Base-by-base conservation (phyloP, 441 rosid genomes). In the Populus trichocarpa region DNA sequence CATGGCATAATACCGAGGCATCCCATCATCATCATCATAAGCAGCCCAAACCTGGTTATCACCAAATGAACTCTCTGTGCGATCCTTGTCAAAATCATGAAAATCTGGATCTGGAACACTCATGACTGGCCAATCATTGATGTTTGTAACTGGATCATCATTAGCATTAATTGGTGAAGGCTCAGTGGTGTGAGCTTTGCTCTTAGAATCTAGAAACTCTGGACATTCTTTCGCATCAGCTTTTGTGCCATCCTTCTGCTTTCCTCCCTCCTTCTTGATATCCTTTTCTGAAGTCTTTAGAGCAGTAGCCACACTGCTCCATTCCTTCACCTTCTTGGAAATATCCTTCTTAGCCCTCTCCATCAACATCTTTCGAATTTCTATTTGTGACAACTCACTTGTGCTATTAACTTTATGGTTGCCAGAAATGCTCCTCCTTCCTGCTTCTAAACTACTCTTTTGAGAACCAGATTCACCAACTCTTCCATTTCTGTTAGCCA, bases 31-130 rank as follows among this genome's bases (percentile, higher is more conserved):
- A 80, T 86, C 85, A 25, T 96, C 99, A 75, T 96, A 94, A 6
- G 93, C 99, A 76, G 98, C 98, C 99, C 97, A 96, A 69, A 94
- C 89, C 84, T 94, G 89, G 77, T 93, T 88, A 16, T 79, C 92
- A 63, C 73, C 83, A 86, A 96, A 94, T n/a, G 96, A 88, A 53
- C 25, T 84, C 78, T 93, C 98, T 64, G 91, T 80, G 63, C 97
- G 87, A 78, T 88, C 94, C 81, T 83, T 75, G 79, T 93, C 98
- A 50, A 96, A 94, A 82, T 91, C 89, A 82, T 96, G 96, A 79
- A 96, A 94, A 84, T 93, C 98, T 12, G 98, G 85, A 90, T 96
- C 98, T 6, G 94, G 95, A 78, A 96, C 98, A 80, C 64, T 81
- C 65, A 94, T 92, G 6, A 81, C 71, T 36, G 81, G 61, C 50